Percentiles rank a stretch among this genome's conserved stretches.
These are phyloP conservation scores for Termitomyces sp. DNA, from an alignment of 768 basidiomycete species.

Conservation along the genomic window DNA sequence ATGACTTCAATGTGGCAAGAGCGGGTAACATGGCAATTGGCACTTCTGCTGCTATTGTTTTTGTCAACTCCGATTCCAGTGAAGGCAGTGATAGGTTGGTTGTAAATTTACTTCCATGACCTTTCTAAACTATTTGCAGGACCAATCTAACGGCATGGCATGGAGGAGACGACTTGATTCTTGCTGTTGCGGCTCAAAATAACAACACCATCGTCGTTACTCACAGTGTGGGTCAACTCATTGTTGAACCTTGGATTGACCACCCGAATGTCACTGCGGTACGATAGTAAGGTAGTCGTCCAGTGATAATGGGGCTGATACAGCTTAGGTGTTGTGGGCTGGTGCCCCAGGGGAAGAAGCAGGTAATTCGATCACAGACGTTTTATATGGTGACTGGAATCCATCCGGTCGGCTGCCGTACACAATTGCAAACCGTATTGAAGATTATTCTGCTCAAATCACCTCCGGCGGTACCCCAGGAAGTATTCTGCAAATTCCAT, in stretches of 20 bases:
- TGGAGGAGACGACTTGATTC: slow-evolving; percentile 64
- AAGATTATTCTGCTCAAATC: slow-evolving; percentile 55
- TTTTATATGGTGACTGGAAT: slow-evolving; percentile 65
- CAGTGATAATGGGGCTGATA: neutral
- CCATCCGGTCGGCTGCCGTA: slow-evolving; percentile 68
- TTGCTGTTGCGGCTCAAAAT: slow-evolving; percentile 58
- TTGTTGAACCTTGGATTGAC: slow-evolving; percentile 61
- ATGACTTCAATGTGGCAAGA: slow-evolving; percentile 56
- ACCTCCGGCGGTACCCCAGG: slow-evolving; percentile 27
- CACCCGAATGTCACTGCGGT: slow-evolving; percentile 72
- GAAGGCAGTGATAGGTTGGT: slow-evolving; percentile 42
- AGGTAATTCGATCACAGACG: slow-evolving; percentile 63
- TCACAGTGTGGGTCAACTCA: slow-evolving; percentile 56
- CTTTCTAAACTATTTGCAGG: slow-evolving; percentile 32
- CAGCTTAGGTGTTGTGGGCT: slow-evolving; percentile 54
- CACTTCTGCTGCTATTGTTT: slow-evolving; percentile 69
- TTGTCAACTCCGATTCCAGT: slow-evolving; percentile 81
- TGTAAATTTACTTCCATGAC: neutral
- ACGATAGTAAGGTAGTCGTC: slow-evolving; percentile 12
- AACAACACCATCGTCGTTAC: slow-evolving; percentile 69
- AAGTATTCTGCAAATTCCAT: slow-evolving; percentile 45
- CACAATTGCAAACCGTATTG: slow-evolving; percentile 57
- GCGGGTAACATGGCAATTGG: slow-evolving; percentile 42
- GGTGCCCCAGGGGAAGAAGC: slow-evolving; percentile 62
- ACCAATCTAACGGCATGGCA: slow-evolving; percentile 73